Percentiles rank a stretch among this genome's conserved stretches.
These are phyloP conservation scores for Rhododendron simsii DNA, from an alignment of 148 eudicot species.

Conservation along the genomic window DNA sequence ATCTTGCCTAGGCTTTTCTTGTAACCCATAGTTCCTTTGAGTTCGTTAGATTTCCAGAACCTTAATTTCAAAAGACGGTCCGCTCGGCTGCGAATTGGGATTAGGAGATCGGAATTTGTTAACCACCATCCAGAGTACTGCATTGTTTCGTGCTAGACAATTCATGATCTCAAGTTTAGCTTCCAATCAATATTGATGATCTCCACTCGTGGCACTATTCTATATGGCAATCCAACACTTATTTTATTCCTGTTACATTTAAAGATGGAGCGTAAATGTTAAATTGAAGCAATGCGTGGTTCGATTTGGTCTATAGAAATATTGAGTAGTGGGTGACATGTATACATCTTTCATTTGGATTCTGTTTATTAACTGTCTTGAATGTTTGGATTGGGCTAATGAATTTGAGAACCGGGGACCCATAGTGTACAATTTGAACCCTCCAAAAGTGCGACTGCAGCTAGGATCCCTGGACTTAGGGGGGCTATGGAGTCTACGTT, in stretches of 20 bases:
- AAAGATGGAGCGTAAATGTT: not conserved
- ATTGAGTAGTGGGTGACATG: too few relatives aligned
- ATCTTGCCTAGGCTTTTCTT: not conserved
- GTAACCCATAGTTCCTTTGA: not conserved
- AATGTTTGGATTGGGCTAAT: too few relatives aligned
- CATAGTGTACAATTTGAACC: too few relatives aligned
- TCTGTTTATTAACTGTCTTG: too few relatives aligned
- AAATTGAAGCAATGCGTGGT: not conserved
- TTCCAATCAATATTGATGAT: not conserved
- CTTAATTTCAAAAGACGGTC: not conserved
- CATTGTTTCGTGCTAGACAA: not conserved
- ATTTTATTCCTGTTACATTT: not conserved
- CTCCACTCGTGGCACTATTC: not conserved
- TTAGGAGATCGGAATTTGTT: not conserved
- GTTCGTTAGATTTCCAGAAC: not conserved
- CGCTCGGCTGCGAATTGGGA: not conserved
- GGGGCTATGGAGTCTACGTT: too few relatives aligned
- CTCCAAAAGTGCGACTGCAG: too few relatives aligned
- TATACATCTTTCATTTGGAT: too few relatives aligned
- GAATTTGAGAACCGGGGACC: too few relatives aligned
- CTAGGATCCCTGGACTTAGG: too few relatives aligned
- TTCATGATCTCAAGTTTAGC: not conserved
- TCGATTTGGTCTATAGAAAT: too few relatives aligned
- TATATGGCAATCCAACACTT: not conserved
- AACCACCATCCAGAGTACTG: not conserved